Evolutionary conservation across 345 rosid species (phyloP).

Genomic region (Pistacia integerrima): DNA sequence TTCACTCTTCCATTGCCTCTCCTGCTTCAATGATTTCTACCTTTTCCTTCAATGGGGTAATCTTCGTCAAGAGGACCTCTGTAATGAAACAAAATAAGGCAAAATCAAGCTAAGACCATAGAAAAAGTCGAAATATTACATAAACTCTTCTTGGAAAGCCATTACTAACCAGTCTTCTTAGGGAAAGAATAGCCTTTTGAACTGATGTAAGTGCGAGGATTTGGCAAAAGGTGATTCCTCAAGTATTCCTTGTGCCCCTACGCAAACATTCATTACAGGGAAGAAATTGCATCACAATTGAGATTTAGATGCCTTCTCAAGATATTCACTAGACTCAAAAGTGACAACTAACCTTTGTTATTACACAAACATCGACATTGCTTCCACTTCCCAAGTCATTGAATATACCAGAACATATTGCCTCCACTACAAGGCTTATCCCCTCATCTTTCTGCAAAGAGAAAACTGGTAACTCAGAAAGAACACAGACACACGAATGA

Average conservation of each 20-base stretch:
- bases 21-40: constrained; percentile 58
- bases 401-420: constrained; percentile 79
- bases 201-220: constrained; percentile 69
- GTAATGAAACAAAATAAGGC: constrained; percentile 26
- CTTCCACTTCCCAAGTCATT: constrained; percentile 91
- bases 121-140: background rate
- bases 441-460: constrained; percentile 73
- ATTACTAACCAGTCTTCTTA: constrained; percentile 65
- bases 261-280: constrained; percentile 11
- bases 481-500: background rate
- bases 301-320: constrained; percentile 1
- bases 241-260: constrained; percentile 78
- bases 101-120: constrained; percentile 1
- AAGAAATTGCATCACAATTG: constrained; percentile 14
- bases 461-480: background rate
- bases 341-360: constrained; percentile 61
- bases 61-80: constrained; percentile 77
- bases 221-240: constrained; percentile 78
- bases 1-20: constrained; percentile 80
- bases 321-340: constrained; percentile 7
- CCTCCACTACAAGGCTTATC: constrained; percentile 63
- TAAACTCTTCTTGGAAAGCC: background rate
- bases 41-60: constrained; percentile 58
- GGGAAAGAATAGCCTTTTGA: constrained; percentile 63
- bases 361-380: constrained; percentile 87